Evolutionary conservation across 106 monocot species (phyloP).

Genomic region (Xerophyta viscosa): DNA sequence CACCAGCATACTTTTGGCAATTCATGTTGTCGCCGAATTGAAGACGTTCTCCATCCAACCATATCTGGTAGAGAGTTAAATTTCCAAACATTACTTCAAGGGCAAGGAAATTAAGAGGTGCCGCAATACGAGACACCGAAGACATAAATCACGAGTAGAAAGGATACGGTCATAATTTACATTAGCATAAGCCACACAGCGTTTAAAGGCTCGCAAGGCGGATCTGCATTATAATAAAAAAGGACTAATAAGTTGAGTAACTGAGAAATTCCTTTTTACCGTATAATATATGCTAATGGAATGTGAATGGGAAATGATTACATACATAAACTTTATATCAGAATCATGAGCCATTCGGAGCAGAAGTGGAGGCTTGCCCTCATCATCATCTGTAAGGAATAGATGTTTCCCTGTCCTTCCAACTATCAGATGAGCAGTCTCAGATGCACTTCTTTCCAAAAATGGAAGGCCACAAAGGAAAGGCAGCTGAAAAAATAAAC

Average conservation of each 20-base stretch:
- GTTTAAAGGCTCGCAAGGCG: constrained; percentile 54
- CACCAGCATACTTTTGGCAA: constrained; percentile 43
- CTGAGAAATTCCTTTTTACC: neutral
- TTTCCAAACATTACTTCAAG: neutral
- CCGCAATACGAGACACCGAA: neutral
- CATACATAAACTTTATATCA: constrained; percentile 57
- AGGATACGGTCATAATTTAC: constrained; percentile 78
- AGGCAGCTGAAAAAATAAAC: constrained; percentile 37
- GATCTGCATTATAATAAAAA: constrained; percentile 34
- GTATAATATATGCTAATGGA: neutral
- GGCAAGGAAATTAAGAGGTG: neutral
- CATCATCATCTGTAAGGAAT: constrained; percentile 71
- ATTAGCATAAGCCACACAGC: constrained; percentile 74
- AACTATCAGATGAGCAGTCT: constrained; percentile 65
- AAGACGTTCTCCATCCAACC: constrained; percentile 81
- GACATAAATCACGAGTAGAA: neutral
- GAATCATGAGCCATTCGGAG: constrained; percentile 56
- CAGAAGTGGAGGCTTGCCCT: constrained; percentile 57
- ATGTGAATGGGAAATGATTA: neutral
- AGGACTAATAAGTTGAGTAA: neutral
- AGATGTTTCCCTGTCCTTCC: constrained; percentile 75
- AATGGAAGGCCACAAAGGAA: constrained; percentile 62
- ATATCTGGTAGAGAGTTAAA: constrained; percentile 46
- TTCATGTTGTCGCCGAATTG: constrained; percentile 64
- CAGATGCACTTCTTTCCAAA: constrained; percentile 51